Evolutionary conservation across 495 filamentous ascomycete species (phyloP), one percentile per base, ranked within the genome.

Genomic region (Venustampulla echinocandica): DNA sequence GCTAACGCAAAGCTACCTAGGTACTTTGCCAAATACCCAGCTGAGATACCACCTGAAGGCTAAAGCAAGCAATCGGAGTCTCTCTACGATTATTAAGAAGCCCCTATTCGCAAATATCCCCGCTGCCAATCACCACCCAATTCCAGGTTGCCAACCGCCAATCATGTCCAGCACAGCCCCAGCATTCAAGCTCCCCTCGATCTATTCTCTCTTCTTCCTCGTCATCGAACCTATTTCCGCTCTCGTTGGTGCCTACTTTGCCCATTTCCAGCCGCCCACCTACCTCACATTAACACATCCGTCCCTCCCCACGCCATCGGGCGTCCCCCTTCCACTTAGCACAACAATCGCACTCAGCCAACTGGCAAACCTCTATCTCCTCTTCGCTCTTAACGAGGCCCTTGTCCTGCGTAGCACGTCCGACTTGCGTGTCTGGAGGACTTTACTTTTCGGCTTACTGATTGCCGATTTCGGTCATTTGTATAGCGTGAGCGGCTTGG

Each of bases 401-500:
- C 62, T 85, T 13, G 74, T 85, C 11, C 66, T 87, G 42, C 80
- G 82, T 17, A 61, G 70, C 7, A 79, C 81, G 4, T 61, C 63
- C 15, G 77, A 85, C 57, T 47, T 79, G 4, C 62, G 64, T 4
- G 80, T 87, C 44, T 87, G 82, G 82, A 69, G 67, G 38, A 67
- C 69, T 6, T 61, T 87, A 3, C 60, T 86, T 2, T 63, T 79
- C 39, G 75, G 70, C 34, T 52, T 85, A 38, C 64, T 85, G 28
- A 54, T 85, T 3, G 82, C 77, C 13, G 82, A 87, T 58, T 56
- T 84, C 20, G 82, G 82, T 1, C 82, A 87, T 59, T 64, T 86
- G 23, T 79, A 75, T 55, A 73, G 72, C 6, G 61, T 84, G 15
- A 56, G 60, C 18, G 49, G 55, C 5, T 55, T 76, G 25, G 82